Evolutionary conservation across 2,329 filamentous ascomycete species (phyloP), one percentile per base, ranked within the genome.

Genomic region (Botrytis porri): DNA sequence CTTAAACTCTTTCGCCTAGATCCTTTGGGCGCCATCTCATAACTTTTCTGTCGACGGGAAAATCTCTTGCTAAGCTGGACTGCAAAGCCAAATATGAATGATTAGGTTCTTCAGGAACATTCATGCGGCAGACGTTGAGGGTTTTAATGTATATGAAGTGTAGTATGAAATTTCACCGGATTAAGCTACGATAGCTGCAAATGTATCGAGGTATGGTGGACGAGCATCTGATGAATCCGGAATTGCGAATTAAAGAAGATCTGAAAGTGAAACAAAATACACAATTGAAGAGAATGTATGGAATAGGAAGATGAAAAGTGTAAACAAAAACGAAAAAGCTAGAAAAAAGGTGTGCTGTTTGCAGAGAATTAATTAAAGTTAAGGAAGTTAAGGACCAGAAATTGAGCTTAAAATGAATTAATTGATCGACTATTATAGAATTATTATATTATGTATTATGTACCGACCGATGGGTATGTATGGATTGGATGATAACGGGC

Each of bases 1-100:
- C 77, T 79, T 32, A 80, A 74, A 73, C 79, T 80, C 75, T 78
- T 80, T 32, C 79, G 78, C 59, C 80, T 74, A 41, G 75, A n/a
- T 54, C 60, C 73, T 69, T 74, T 76, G 32, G 77, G 78, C 54
- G 78, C 77, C 79, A 81, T 80, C 67, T 73, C 70, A 71, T 75
- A 54, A 63, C 67, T 75, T 73, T 72, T 63, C 70, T 65, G 39
- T 37, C 32, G 60, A 35, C 61, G 5, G 48, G 37, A 20, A 41
- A 72, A 61, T 29, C 54, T 59, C 63, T 64, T 69, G 63, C 70
- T 69, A 72, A 72, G 51, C 70, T 61, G 63, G 41, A 35, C 41
- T 69, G 70, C 70, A 69, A 64, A 70, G 71, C 59, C 71, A 60
- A 64, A 54, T 57, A 14, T 70, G 29, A 63, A 64, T 51, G n/a